These are phyloP conservation scores for Fusarium albidum DNA, from an alignment of 2,329 filamentous ascomycete species.

Conservation along the genomic window DNA sequence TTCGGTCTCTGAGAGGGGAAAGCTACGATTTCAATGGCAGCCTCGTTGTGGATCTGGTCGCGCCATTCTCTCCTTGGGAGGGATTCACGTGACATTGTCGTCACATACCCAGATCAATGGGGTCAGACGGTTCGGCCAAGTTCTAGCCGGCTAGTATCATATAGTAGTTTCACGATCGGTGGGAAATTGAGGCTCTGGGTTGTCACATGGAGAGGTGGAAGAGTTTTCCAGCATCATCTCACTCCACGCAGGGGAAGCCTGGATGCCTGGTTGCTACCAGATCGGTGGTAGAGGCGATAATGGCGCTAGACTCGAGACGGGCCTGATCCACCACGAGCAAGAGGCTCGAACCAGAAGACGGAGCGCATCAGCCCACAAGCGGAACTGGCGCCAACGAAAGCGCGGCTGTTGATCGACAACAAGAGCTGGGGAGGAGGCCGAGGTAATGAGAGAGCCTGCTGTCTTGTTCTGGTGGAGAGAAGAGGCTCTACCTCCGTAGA, in stretches of 20 bases:
- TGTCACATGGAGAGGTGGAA: not conserved
- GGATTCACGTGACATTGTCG: not conserved
- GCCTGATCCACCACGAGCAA: slow-evolving; percentile 24
- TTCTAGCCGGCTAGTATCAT: slow-evolving; percentile 4
- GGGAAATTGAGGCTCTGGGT: slow-evolving; percentile 8
- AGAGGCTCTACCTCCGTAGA: slow-evolving; percentile 3
- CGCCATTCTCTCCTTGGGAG: not conserved
- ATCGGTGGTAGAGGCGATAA: slow-evolving; percentile 11
- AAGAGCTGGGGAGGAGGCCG: not conserved
- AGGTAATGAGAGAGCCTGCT: not conserved
- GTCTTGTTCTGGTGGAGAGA: not conserved
- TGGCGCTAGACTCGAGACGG: slow-evolving; percentile 21
- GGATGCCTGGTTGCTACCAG: slow-evolving; percentile 9
- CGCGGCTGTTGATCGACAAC: slow-evolving; percentile 5
- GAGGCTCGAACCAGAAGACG: slow-evolving; percentile 31
- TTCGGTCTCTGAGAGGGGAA: too few relatives aligned
- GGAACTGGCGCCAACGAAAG: slow-evolving; percentile 11
- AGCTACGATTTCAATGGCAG: too few relatives aligned
- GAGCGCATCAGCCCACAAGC: slow-evolving; percentile 31
- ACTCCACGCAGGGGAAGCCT: slow-evolving; percentile 18
- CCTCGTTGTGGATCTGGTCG: not conserved
- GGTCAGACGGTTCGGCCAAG: slow-evolving; percentile 18
- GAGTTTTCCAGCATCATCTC: not conserved
- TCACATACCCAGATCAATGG: slow-evolving; percentile 18
- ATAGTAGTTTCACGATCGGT: slow-evolving; percentile 9